Evolutionary conservation across 2,329 filamentous ascomycete species (phyloP).

Genomic region (Albifimbria verrucaria): DNA sequence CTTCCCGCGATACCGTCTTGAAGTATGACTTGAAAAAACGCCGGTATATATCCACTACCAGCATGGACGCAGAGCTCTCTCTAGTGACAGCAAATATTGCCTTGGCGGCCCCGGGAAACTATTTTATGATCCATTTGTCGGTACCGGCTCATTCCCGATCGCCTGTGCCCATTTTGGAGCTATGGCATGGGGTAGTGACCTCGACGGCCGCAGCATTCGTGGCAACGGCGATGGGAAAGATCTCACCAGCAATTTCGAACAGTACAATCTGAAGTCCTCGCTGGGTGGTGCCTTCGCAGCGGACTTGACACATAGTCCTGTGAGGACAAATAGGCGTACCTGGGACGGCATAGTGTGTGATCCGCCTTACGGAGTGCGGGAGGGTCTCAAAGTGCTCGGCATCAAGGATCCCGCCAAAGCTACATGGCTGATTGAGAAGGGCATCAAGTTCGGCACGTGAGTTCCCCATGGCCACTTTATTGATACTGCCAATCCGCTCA

Average conservation of each 20-base stretch:
- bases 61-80: constrained; percentile 93
- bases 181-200: constrained; percentile 80
- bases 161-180: constrained; percentile 91
- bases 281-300: constrained; percentile 80
- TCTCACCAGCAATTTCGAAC: constrained; percentile 70
- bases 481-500: not conserved
- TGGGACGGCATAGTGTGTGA: constrained; percentile 94
- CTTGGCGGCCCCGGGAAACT: constrained; percentile 78
- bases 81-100: constrained; percentile 91
- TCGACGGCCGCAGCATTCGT: constrained; percentile 85
- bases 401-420: constrained; percentile 62
- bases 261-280: constrained; percentile 66
- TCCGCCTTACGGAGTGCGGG: constrained; percentile 91
- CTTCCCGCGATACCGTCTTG: constrained; percentile 63
- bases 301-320: constrained; percentile 83
- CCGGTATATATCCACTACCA: constrained; percentile 90
- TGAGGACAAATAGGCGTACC: constrained; percentile 54
- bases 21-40: constrained; percentile 91
- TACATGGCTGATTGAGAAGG: constrained; percentile 63
- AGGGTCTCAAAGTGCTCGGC: constrained; percentile 86
- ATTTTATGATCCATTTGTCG: constrained; percentile 93
- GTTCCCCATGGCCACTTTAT: constrained; percentile 21
- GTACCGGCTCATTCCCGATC: constrained; percentile 88
- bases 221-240: constrained; percentile 59
- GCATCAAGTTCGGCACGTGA: constrained; percentile 66